Evolutionary conservation across 495 filamentous ascomycete genomes (phyloP).

Genomic region (Thozetella sp.): DNA sequence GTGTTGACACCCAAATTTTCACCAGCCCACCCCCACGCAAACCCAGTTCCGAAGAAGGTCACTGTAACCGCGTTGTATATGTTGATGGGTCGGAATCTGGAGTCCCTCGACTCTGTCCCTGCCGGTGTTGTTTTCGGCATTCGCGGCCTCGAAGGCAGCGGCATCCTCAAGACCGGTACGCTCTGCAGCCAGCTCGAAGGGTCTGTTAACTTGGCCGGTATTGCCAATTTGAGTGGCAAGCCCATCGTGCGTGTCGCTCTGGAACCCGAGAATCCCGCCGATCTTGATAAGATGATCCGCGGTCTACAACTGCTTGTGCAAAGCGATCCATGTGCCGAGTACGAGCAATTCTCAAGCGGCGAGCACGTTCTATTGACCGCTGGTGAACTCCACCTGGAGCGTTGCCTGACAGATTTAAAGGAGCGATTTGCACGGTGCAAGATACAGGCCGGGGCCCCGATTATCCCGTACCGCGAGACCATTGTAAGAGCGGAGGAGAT

Average conservation of each 20-base stretch:
- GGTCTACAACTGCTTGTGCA: slow-evolving; percentile 88
- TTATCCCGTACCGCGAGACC: slow-evolving; percentile 94
- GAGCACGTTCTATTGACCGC: slow-evolving; percentile 96
- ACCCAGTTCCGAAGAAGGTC: slow-evolving; percentile 79
- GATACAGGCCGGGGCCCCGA: slow-evolving; percentile 90
- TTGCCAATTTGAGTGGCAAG: slow-evolving; percentile 68
- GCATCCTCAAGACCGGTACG: slow-evolving; percentile 89
- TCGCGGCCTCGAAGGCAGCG: slow-evolving; percentile 81
- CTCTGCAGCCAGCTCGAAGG: slow-evolving; percentile 88
- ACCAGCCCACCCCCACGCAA: slow-evolving; percentile 73
- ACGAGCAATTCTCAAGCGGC: slow-evolving; percentile 88
- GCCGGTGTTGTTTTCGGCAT: slow-evolving; percentile 98
- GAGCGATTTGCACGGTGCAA: slow-evolving; percentile 95
- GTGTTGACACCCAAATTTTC: slow-evolving; percentile 91
- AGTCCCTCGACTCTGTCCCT: slow-evolving; percentile 80
- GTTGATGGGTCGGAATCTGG: slow-evolving; percentile 90
- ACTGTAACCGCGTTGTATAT: slow-evolving; percentile 90
- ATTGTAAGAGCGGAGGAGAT: slow-evolving; percentile 88
- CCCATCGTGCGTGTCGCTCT: slow-evolving; percentile 96
- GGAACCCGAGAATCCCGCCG: slow-evolving; percentile 83
- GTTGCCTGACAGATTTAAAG: slow-evolving; percentile 90
- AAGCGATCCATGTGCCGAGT: slow-evolving; percentile 93
- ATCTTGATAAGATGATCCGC: slow-evolving; percentile 90
- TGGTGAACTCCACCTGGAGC: slow-evolving; percentile 91
- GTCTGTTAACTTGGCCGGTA: slow-evolving; percentile 88